Evolutionary conservation across 805 yeast species (phyloP), one percentile per base, ranked within the genome.

Genomic region (Grigorovia yakushimaensis): DNA sequence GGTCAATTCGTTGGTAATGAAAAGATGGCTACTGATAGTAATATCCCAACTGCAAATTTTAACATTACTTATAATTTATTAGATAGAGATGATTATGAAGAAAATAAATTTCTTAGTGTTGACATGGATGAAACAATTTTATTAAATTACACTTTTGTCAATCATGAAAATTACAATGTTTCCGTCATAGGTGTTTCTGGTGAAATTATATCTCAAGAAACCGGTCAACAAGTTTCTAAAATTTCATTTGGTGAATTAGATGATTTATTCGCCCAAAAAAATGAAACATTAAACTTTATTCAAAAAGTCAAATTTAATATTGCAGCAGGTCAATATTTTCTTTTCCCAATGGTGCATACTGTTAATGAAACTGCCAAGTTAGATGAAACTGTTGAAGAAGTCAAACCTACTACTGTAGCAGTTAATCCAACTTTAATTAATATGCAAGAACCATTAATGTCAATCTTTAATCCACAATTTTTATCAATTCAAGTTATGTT

Each of bases 141-240:
- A 2, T 59, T 84, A 47, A 65, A 63, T 19, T 82, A 80, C 61
- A 64, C 71, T 7, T 72, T 82, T 50, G 56, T 62, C 44, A 82
- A 82, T 59, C 65, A 72, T 36, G 84, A 81, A 53, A 75, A 73
- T 6, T 64, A 59, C 15, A 72, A 71, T 5, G 69, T 76, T 39
- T 68, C 74, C 19, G 64, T 85, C 47, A 76, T 79, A 42, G 93
- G 88, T 49, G 77, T 82, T 47, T 83, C 86, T 46, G 93, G 93
- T 47, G 58, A 73, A 46, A 73, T 84, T 64, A 68, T 73, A 47
- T 73, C 79, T 49, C 79, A 84, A 22, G 67, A 66, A 50, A 72
- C 74, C 44, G 77, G 80, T 49, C 73, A 72, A 42, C 54, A 70
- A 43, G 59, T 66, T 24, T 78, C 81, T 54, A 84, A 85, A 62